Percentiles rank a stretch among this genome's conserved stretches.
These are phyloP conservation scores for Vitellaria paradoxa DNA, from an alignment of 179 eudicot genomes.

Conservation along the genomic window DNA sequence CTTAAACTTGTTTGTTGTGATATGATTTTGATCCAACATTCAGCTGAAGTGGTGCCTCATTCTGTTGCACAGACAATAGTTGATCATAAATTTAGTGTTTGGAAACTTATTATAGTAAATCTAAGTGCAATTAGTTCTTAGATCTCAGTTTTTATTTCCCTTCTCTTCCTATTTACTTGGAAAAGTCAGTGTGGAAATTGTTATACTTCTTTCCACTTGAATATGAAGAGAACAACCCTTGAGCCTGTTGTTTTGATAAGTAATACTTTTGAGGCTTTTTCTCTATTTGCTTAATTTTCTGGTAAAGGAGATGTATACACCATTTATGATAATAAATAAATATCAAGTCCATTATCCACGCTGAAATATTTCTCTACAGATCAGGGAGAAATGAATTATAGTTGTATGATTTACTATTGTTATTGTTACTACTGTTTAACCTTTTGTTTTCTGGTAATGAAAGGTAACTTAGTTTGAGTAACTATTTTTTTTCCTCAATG, in stretches of 20 bases:
- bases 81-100: not conserved
- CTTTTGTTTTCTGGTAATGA: not conserved
- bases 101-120: not conserved
- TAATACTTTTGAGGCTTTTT: not conserved
- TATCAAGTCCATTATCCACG: no score
- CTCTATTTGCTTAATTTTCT: not conserved
- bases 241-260: not conserved
- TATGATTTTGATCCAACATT: not conserved
- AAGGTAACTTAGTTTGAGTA: not conserved
- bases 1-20: not conserved
- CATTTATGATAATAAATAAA: not conserved
- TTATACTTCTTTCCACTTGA: not conserved
- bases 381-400: not conserved
- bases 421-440: not conserved
- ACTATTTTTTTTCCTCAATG: not conserved
- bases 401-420: not conserved
- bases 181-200: not conserved
- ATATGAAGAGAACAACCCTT: not conserved
- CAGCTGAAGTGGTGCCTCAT: not conserved
- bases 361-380: no score
- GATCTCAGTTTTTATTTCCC: not conserved
- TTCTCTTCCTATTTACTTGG: not conserved
- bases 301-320: not conserved
- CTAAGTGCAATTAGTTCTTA: not conserved
- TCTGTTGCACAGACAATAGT: not conserved